These are phyloP conservation scores for Hanseniaspora meyeri DNA, from an alignment of 805 yeast species.

Conservation along the genomic window DNA sequence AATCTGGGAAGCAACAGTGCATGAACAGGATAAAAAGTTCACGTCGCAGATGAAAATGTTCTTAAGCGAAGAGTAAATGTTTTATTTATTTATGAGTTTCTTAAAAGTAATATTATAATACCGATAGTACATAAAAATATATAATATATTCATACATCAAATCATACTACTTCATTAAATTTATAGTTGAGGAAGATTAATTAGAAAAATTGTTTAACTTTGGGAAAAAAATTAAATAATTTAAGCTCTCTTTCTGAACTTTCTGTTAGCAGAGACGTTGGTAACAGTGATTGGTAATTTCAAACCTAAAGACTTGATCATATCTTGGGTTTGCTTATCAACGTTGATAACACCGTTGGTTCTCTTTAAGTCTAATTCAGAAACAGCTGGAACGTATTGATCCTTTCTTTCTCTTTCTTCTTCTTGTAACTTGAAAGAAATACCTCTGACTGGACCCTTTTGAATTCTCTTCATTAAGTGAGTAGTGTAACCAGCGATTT, in stretches of 20 bases:
- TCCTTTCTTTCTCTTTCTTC: constrained; percentile 99
- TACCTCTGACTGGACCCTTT: constrained; percentile 99
- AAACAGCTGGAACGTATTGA: constrained; percentile 99
- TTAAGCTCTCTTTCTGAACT: constrained; percentile 84
- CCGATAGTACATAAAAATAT: neutral
- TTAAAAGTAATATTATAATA: constrained; percentile 10
- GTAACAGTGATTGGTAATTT: constrained; percentile 74
- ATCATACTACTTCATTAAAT: constrained; percentile 16
- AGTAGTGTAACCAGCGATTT: constrained; percentile 99
- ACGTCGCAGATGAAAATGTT: neutral
- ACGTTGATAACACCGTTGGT: constrained; percentile 93
- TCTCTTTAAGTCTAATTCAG: constrained; percentile 97
- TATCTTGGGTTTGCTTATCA: constrained; percentile 91
- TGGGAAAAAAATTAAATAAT: constrained; percentile 15
- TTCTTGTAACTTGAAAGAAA: constrained; percentile 99
- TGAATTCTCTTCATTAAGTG: constrained; percentile 99
- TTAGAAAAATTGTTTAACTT: constrained; percentile 10
- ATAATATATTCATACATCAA: neutral
- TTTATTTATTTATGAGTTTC: constrained; percentile 5
- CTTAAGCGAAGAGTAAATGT: neutral
- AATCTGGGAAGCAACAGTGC: constrained; percentile 18
- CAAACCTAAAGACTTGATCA: constrained; percentile 89
- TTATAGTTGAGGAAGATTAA: constrained; percentile 18
- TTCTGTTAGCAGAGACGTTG: constrained; percentile 80
- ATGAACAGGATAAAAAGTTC: neutral